A percentile compares a stretch with the other conserved stretches of the same genome.
These are phyloP conservation scores for Moelleriella libera DNA, from an alignment of 2,329 filamentous ascomycete genomes.

Conservation along the genomic window DNA sequence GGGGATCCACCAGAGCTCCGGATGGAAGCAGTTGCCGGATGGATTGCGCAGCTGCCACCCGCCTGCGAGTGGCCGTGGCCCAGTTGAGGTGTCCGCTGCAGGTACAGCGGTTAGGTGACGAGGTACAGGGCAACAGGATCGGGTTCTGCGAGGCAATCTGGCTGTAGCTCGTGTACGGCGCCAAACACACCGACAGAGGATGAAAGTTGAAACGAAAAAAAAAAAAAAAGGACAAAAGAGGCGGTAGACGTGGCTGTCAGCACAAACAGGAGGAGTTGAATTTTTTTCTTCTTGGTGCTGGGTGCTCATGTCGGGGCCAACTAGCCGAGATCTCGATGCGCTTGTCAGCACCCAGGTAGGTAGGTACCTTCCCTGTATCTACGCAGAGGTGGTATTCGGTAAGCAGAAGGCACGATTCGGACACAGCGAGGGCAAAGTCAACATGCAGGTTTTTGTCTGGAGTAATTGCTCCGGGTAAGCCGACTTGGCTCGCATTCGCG, in stretches of 20 bases:
- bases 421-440: no score
- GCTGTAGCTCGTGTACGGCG: no score
- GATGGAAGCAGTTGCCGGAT: neutral
- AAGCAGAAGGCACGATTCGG: neutral
- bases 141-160: neutral
- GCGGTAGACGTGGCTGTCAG: constrained; percentile 1
- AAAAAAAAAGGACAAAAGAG: neutral
- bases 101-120: neutral
- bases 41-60: neutral
- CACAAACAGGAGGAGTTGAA: neutral
- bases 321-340: neutral
- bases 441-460: neutral
- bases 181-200: no score
- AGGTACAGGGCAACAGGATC: neutral
- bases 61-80: neutral
- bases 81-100: neutral
- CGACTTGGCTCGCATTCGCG: neutral
- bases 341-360: neutral
- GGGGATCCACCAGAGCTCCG: neutral
- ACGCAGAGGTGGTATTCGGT: neutral
- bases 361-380: neutral
- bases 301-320: neutral
- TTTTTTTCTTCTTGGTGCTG: neutral
- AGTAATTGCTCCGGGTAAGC: neutral
- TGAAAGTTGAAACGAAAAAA: no score